Evolutionary conservation across 2,329 filamentous ascomycete species (phyloP), one percentile per base, ranked within the genome.

Genomic region (Penicillium sp.): DNA sequence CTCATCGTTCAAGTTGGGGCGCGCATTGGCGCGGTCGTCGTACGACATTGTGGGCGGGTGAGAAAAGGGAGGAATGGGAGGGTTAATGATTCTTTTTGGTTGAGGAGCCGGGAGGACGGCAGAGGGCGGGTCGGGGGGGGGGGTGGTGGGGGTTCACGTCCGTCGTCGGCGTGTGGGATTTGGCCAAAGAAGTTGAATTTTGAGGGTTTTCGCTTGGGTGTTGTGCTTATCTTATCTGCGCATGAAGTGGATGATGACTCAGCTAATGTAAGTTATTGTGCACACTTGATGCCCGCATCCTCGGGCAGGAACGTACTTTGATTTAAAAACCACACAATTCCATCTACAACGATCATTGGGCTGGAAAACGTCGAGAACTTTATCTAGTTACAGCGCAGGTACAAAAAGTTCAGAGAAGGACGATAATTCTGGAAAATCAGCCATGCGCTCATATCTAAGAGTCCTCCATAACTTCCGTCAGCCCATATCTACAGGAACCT

Each of bases 1-100:
- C 72, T 95, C 91, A 74, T 92, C 88, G 66, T 85, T 85, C 59
- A 76, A 66, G 63, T 68, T 71, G 57, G 73, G 64, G 61, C 66
- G 72, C 67, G 65, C 68, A 59, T 69, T 75, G 61, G 63, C 65
- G 65, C 69, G 72, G 63, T 74, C 73, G 48, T 74, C 69, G 67
- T 74, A 74, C 40, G 74, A 73, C 75, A 77, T 77, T 56, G 62
- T 70, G 65, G 63, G 52, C 55, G 58, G 54, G 40, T 50, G 46
- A 46, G 43, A 55, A 38, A 46, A 45, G 39, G 46, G 50, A 41
- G 51, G 28, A 35, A 27, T 33, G 38, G 49, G 53, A 55, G 39
- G 38, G 47, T 43, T 53, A 27, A 13, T 48, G 54, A 49, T 46
- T 46, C n/a, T 45, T 49, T 43, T 58, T 49, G 39, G 39, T 51